Conservation (phyloP, 2,329 filamentous ascomycete genomes). For the Podosphaera aphanis region DNA sequence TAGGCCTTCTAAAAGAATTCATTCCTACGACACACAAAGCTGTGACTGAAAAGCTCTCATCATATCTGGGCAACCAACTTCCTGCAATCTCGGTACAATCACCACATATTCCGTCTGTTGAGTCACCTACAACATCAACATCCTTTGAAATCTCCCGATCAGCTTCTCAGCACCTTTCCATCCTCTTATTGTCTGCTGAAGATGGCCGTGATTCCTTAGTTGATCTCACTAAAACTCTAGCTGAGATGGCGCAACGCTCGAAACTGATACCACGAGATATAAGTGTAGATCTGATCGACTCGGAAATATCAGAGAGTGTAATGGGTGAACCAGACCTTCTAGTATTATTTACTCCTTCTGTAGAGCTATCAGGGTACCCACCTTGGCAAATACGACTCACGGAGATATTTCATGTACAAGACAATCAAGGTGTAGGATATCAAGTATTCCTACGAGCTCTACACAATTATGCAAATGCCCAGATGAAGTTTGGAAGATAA, state of each 20-base stretch:
- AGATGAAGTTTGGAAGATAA: slow-evolving; percentile 45
- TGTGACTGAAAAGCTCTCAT: slow-evolving; percentile 55
- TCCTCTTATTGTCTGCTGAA: slow-evolving; percentile 66
- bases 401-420: slow-evolving; percentile 65
- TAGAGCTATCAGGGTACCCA: slow-evolving; percentile 76
- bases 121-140: slow-evolving; percentile 23
- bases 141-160: slow-evolving; percentile 18
- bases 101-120: slow-evolving; percentile 40
- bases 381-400: slow-evolving; percentile 91
- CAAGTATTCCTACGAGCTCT: slow-evolving; percentile 76
- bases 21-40: slow-evolving; percentile 64
- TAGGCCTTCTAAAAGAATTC: slow-evolving; percentile 73
- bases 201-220: slow-evolving; percentile 87
- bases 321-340: slow-evolving; percentile 80
- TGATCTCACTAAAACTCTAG: slow-evolving; percentile 78
- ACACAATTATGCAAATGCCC: slow-evolving; percentile 62
- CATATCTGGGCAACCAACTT: slow-evolving; percentile 63
- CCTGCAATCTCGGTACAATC: slow-evolving; percentile 50
- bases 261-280: slow-evolving; percentile 70
- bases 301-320: slow-evolving; percentile 56
- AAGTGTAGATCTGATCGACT: slow-evolving; percentile 64
- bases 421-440: slow-evolving; percentile 71
- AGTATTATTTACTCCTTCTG: slow-evolving; percentile 61
- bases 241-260: slow-evolving; percentile 79
- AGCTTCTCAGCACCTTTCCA: slow-evolving; percentile 22